phyloP scores from a whole-genome alignment of 345 rosid species.

The Angophora floribunda region DNA sequence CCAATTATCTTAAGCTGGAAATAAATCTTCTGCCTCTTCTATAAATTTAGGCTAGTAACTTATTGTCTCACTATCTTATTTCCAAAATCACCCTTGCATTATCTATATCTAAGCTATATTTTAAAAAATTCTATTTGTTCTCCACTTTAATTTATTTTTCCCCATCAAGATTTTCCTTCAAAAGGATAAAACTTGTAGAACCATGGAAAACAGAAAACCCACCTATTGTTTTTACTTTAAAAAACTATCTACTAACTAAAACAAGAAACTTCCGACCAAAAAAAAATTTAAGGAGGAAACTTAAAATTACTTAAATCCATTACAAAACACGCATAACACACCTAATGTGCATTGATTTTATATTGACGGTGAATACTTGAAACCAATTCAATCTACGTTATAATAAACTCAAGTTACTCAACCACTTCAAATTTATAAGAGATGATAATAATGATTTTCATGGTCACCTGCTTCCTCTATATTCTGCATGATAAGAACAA shows the following conservation, averaged over 20 bases:
- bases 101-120: background rate
- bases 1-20: background rate
- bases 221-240: background rate
- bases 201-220: background rate
- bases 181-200: background rate
- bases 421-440: background rate
- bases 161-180: background rate
- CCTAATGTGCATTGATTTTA: too few species aligned
- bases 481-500: background rate
- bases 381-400: too few species aligned
- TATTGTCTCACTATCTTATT: background rate
- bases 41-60: background rate
- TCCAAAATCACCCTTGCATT: background rate
- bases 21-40: background rate
- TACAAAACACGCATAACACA: too few species aligned
- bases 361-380: too few species aligned
- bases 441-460: background rate
- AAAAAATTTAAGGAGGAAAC: background rate
- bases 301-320: too few species aligned
- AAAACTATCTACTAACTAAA: background rate
- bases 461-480: background rate
- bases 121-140: background rate
- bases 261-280: background rate
- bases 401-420: too few species aligned
- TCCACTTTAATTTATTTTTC: background rate